A percentile compares a stretch with the other conserved stretches of the same genome.
These are phyloP conservation scores for Talaromyces sp. DNA, from an alignment of 2,329 filamentous ascomycete species.

Conservation along the genomic window DNA sequence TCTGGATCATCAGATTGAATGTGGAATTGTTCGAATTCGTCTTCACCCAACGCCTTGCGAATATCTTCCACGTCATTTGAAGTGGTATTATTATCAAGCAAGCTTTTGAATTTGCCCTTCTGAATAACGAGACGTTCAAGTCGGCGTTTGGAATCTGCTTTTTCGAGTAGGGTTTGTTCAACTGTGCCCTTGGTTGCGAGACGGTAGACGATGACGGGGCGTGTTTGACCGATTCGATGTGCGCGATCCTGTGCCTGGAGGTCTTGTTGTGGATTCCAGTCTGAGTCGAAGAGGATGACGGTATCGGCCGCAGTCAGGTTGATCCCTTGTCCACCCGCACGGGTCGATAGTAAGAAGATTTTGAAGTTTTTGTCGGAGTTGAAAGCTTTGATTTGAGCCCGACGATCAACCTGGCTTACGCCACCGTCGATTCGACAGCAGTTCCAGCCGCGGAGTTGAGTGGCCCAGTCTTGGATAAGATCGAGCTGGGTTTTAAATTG, in stretches of 20 bases:
- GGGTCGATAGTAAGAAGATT: slow-evolving; percentile 83
- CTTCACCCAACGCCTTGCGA: slow-evolving; percentile 62
- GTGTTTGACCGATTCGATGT: slow-evolving; percentile 89
- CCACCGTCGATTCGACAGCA: slow-evolving; percentile 88
- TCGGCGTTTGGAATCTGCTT: slow-evolving; percentile 85
- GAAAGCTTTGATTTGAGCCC: slow-evolving; percentile 69
- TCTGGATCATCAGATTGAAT: slow-evolving; percentile 50
- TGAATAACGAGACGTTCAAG: slow-evolving; percentile 94
- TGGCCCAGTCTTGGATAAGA: slow-evolving; percentile 82
- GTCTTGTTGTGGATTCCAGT: slow-evolving; percentile 97
- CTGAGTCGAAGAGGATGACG: slow-evolving; percentile 82
- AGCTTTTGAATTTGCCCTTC: slow-evolving; percentile 77
- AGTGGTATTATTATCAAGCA: slow-evolving; percentile 55
- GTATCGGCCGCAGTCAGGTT: slow-evolving; percentile 90
- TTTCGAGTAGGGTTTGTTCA: slow-evolving; percentile 80
- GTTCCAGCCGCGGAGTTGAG: slow-evolving; percentile 71
- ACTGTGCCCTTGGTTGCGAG: slow-evolving; percentile 91
- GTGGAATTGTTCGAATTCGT: slow-evolving; percentile 68
- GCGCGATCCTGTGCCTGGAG: slow-evolving; percentile 93
- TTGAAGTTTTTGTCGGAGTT: slow-evolving; percentile 64
- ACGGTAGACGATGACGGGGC: slow-evolving; percentile 88
- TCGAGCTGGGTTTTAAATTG: slow-evolving; percentile 96
- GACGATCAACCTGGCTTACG: slow-evolving; percentile 70
- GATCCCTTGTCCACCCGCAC: slow-evolving; percentile 92
- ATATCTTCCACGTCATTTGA: slow-evolving; percentile 59